These are phyloP conservation scores for Phytophthora pini DNA, from an alignment of 352 stramenopile genomes.

Conservation along the genomic window DNA sequence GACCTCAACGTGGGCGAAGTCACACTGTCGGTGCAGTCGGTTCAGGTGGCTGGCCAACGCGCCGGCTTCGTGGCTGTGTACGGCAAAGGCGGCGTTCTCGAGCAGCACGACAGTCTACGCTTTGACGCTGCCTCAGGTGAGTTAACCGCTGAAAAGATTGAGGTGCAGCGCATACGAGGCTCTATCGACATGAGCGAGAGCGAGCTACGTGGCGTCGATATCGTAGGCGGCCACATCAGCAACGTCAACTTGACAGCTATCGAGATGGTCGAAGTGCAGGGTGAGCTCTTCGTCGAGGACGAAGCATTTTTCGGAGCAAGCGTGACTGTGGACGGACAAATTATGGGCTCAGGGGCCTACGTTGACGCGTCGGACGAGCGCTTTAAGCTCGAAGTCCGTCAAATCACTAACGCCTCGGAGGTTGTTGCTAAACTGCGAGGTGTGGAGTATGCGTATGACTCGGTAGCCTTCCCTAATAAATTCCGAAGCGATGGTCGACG, in stretches of 20 bases:
- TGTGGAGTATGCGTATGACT: constrained; percentile 69
- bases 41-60: constrained; percentile 67
- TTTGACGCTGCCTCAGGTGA: constrained; percentile 62
- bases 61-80: constrained; percentile 72
- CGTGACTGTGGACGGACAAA: constrained; percentile 87
- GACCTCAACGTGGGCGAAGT: constrained; percentile 81
- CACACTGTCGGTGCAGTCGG: constrained; percentile 66
- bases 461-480: constrained; percentile 45
- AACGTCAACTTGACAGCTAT: constrained; percentile 80
- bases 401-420: constrained; percentile 52
- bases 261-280: constrained; percentile 72
- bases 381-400: constrained; percentile 82
- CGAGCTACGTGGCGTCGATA: constrained; percentile 70
- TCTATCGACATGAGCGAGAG: constrained; percentile 85
- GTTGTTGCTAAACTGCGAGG: constrained; percentile 63
- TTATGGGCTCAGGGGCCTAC: constrained; percentile 92
- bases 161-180: constrained; percentile 55
- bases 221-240: constrained; percentile 78
- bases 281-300: constrained; percentile 85
- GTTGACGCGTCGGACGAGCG: constrained; percentile 90
- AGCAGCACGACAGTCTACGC: constrained; percentile 59
- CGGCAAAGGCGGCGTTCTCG: constrained; percentile 71
- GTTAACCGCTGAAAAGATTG: constrained; percentile 52
- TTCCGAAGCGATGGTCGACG: constrained; percentile 43
- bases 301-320: constrained; percentile 85